Base-by-base conservation (phyloP, 1,139 yeast genomes). In the Pichia norvegensis region DNA sequence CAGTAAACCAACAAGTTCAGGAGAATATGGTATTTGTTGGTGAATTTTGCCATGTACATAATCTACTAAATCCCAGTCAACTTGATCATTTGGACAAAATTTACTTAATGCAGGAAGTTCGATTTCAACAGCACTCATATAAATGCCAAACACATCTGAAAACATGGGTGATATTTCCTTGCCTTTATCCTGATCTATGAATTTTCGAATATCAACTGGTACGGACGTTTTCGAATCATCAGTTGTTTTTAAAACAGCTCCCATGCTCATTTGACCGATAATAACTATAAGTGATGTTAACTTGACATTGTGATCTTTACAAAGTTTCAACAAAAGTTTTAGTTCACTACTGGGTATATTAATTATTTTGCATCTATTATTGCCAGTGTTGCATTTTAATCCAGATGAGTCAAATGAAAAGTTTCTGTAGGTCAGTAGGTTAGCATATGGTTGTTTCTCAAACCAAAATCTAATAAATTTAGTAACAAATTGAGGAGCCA, bases 211-310 rank as follows among this genome's bases (percentile, higher is more conserved):
- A 38, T 55, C 51, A 9, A 49, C 48, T 1, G 62, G 60, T 22
- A 56, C 37, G 0, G 37, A 2, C 2, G 44, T 36, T 1, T 6
- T 3, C 1, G 51, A 47, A 40, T 51, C 55, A 3, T 49, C 37
- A 4, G 49, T 50, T 6, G 33, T 25, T 9, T 20, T n/a, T 14
- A 45, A 38, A 4, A 20, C 23, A n/a, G 36, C 36, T 14, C 37
- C 33, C 11, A 36, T 19, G 39, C 48, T 45, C 23, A 42, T 19
- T 25, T 45, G 40, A 17, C 40, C 33, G 11, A 45, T 38, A 6
- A 31, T 23, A n/a, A 29, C 16, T 6, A 59, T n/a, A 22, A 57
- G 40, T 1, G 58, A 43, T 1, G 61, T 57, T 5, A 58, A 33
- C 25, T 52, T 56, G 8, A 58, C 54, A 4, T 46, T 33, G 20